phyloP scores from a whole-genome alignment of 163 green algal genomes.

The Volvox carteri region DNA sequence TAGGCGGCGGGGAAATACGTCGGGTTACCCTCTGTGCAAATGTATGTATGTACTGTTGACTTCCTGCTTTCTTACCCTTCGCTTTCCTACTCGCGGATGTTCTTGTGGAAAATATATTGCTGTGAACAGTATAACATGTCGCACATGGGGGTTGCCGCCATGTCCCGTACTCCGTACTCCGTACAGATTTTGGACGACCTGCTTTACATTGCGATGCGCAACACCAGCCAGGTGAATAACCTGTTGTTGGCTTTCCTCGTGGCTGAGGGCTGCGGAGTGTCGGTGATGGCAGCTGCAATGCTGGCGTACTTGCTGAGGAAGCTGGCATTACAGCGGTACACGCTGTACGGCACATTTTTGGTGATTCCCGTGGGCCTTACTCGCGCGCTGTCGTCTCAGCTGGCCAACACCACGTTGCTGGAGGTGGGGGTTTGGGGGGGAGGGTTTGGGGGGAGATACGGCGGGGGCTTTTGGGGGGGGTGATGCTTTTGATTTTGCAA shows the following conservation, averaged over 20 bases:
- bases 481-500: no score
- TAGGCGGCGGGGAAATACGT: no score
- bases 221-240: constrained; percentile 19
- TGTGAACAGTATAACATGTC: no score
- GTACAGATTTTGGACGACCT: constrained; percentile 20
- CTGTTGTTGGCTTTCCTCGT: constrained; percentile 18
- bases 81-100: no score
- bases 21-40: no score
- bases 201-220: not conserved
- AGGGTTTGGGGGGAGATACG: not conserved
- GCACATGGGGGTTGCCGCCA: no score
- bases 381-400: constrained; percentile 7
- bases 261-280: constrained; percentile 30
- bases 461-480: no score
- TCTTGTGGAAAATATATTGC: no score
- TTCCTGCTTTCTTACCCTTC: no score
- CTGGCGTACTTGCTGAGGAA: constrained; percentile 25
- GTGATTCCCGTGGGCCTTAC: constrained; percentile 38
- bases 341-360: constrained; percentile 40
- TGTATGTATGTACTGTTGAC: no score
- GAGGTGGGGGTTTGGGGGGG: constrained; percentile 12
- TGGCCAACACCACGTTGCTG: constrained; percentile 19
- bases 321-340: constrained; percentile 36
- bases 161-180: no score
- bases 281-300: not conserved